Evolutionary conservation across 2,329 filamentous ascomycete genomes (phyloP).

Genomic region (Venturia nashicola): DNA sequence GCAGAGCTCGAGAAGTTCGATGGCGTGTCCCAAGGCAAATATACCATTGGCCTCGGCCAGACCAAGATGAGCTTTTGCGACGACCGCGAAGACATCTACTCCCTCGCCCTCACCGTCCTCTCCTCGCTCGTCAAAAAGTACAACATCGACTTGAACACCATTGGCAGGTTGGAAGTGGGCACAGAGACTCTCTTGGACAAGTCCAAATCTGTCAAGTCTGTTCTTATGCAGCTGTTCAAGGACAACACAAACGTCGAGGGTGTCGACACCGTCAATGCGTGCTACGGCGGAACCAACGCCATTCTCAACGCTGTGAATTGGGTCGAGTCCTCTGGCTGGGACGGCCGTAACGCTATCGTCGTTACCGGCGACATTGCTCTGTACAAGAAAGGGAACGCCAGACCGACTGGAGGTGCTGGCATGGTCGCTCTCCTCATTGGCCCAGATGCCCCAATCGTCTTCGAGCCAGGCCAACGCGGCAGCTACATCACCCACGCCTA

Average conservation of each 20-base stretch:
- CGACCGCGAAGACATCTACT: constrained; percentile 43
- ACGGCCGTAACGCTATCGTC: constrained; percentile 39
- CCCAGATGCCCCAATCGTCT: constrained; percentile 36
- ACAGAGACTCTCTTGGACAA: constrained; percentile 44
- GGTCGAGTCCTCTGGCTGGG: constrained; percentile 42
- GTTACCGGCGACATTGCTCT: constrained; percentile 41
- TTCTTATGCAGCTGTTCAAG: constrained; percentile 41
- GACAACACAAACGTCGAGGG: constrained; percentile 43
- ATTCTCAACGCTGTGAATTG: constrained; percentile 43
- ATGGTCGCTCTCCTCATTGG: constrained; percentile 42
- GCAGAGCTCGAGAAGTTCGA: constrained; percentile 42
- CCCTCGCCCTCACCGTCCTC: constrained; percentile 38
- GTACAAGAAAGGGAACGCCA: constrained; percentile 41
- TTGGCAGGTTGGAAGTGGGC: constrained; percentile 40
- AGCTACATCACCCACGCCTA: constrained; percentile 40
- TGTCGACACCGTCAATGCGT: constrained; percentile 41
- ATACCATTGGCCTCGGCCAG: constrained; percentile 43
- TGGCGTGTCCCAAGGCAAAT: constrained; percentile 39
- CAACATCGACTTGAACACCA: constrained; percentile 37
- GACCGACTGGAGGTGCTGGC: constrained; percentile 40
- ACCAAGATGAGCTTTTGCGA: constrained; percentile 45
- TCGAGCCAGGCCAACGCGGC: constrained; percentile 38
- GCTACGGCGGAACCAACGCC: constrained; percentile 43
- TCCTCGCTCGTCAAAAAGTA: constrained; percentile 41
- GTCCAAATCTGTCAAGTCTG: constrained; percentile 43